A percentile compares a stretch with the other conserved stretches of the same genome.
Evolutionary conservation across 2,329 filamentous ascomycete genomes (phyloP).

Genomic region (Colletotrichum musae): DNA sequence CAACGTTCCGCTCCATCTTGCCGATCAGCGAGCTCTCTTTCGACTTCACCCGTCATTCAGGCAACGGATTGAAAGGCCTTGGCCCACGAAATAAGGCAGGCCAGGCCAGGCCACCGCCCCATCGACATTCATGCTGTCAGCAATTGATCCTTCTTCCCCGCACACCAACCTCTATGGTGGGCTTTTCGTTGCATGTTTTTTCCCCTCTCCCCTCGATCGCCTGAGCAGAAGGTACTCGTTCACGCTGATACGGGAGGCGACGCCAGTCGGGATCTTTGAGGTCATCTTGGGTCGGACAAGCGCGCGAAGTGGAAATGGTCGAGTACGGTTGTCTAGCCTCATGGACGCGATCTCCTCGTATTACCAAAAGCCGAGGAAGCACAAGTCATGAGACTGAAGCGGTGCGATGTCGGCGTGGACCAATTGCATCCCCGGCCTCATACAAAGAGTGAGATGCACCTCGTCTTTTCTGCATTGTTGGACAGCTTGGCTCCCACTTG

Average conservation of each 20-base stretch:
- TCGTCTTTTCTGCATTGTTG: constrained; percentile 38
- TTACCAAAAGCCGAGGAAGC: constrained; percentile 17
- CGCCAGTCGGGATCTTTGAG: constrained; percentile 7
- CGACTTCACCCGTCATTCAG: background rate
- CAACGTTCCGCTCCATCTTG: constrained; percentile 13
- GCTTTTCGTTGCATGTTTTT: constrained; percentile 1
- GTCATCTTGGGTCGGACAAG: constrained; percentile 22
- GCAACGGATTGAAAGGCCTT: background rate
- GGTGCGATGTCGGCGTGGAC: constrained; percentile 22
- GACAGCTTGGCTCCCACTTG: constrained; percentile 31
- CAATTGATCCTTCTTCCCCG: constrained; percentile 24
- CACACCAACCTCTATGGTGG: constrained; percentile 4
- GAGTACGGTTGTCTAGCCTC: constrained; percentile 12
- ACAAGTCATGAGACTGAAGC: constrained; percentile 33
- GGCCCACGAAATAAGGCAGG: background rate
- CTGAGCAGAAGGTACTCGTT: background rate
- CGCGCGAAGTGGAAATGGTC: constrained; percentile 2
- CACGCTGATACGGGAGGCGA: background rate
- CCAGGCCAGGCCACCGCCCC: background rate
- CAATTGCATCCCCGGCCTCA: constrained; percentile 26
- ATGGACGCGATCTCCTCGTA: constrained; percentile 26
- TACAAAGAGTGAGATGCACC: constrained; percentile 35
- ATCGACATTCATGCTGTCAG: constrained; percentile 25
- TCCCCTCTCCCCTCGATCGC: background rate
- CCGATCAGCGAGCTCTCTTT: constrained; percentile 3